Evolutionary conservation across 1,284 basidiomycete species (phyloP).

Genomic region (Apiotrichum laibachii): DNA sequence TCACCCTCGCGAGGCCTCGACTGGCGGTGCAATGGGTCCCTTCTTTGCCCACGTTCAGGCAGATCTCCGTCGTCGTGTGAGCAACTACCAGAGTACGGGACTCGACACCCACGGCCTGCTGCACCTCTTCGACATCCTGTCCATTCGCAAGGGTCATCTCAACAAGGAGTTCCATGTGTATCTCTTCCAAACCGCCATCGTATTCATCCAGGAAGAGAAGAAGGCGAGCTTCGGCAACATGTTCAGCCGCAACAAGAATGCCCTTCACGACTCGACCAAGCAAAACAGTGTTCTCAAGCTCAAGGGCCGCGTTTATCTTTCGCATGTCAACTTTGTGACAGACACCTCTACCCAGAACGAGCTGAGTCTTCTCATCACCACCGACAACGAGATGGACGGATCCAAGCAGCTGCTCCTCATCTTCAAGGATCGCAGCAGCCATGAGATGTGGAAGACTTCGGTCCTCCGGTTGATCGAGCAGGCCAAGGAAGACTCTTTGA

Average conservation of each 20-base stretch:
- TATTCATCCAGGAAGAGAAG: slow-evolving; percentile 93
- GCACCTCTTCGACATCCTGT: slow-evolving; percentile 85
- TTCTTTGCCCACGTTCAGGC: slow-evolving; percentile 72
- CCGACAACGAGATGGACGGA: slow-evolving; percentile 69
- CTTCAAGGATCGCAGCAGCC: slow-evolving; percentile 82
- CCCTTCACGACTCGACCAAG: neutral
- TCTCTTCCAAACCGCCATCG: slow-evolving; percentile 92
- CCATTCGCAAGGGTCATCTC: slow-evolving; percentile 79
- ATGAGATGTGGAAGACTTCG: slow-evolving; percentile 81
- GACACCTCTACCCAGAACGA: slow-evolving; percentile 73
- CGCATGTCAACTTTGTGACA: slow-evolving; percentile 82
- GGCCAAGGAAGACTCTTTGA: slow-evolving; percentile 11
- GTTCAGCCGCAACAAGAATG: slow-evolving; percentile 17
- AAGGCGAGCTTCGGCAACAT: slow-evolving; percentile 53
- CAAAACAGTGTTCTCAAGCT: slow-evolving; percentile 64
- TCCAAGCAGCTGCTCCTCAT: slow-evolving; percentile 91
- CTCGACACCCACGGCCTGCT: slow-evolving; percentile 76
- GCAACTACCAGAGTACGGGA: slow-evolving; percentile 91
- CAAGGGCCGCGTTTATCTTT: slow-evolving; percentile 90
- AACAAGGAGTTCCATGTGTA: slow-evolving; percentile 92
- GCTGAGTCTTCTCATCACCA: slow-evolving; percentile 80
- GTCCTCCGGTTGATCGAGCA: slow-evolving; percentile 67
- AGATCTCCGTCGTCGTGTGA: slow-evolving; percentile 80
- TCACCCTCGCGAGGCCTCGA: neutral
- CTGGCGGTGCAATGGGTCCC: slow-evolving; percentile 12